Conservation (phyloP, 148 eudicot genomes). For the Nepenthes mirabilis region DNA sequence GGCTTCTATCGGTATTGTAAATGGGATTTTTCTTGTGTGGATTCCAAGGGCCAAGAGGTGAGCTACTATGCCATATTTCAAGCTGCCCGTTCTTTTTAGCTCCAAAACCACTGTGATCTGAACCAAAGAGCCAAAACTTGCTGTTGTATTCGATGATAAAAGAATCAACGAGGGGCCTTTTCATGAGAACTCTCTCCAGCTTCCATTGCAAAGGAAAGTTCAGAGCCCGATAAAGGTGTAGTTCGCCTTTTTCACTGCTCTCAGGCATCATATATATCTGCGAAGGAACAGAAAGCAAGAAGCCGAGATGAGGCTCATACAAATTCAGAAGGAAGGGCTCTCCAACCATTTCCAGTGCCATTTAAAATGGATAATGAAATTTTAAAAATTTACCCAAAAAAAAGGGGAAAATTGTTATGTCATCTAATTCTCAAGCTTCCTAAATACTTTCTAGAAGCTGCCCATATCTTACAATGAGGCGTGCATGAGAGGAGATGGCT, state of each 20-base stretch:
- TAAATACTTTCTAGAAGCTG: too few species aligned
- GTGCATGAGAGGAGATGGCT: too few species aligned
- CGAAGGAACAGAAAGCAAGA: neutral
- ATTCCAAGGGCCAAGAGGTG: constrained; percentile 94
- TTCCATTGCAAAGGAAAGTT: constrained; percentile 76
- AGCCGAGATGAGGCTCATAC: neutral
- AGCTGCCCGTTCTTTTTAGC: constrained; percentile 71
- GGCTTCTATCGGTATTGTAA: constrained; percentile 41
- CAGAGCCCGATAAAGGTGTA: constrained; percentile 65
- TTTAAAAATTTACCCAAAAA: too few species aligned
- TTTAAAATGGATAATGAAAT: too few species aligned
- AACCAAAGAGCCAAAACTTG: constrained; percentile 87
- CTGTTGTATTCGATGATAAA: constrained; percentile 42
- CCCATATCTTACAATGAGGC: too few species aligned
- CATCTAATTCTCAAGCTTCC: too few species aligned
- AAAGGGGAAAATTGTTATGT: too few species aligned
- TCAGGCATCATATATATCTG: constrained; percentile 97
- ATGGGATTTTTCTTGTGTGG: constrained; percentile 79
- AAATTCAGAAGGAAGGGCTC: too few species aligned
- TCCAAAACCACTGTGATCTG: constrained; percentile 72
- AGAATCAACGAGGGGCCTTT: constrained; percentile 80
- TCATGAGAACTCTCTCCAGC: constrained; percentile 54
- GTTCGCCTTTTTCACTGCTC: constrained; percentile 73
- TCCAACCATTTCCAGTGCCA: too few species aligned
- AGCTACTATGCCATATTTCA: constrained; percentile 78